A percentile compares a stretch with the other conserved stretches of the same genome.
Evolutionary conservation across 2,329 filamentous ascomycete genomes (phyloP).

Genomic region (Alternaria conjuncta): DNA sequence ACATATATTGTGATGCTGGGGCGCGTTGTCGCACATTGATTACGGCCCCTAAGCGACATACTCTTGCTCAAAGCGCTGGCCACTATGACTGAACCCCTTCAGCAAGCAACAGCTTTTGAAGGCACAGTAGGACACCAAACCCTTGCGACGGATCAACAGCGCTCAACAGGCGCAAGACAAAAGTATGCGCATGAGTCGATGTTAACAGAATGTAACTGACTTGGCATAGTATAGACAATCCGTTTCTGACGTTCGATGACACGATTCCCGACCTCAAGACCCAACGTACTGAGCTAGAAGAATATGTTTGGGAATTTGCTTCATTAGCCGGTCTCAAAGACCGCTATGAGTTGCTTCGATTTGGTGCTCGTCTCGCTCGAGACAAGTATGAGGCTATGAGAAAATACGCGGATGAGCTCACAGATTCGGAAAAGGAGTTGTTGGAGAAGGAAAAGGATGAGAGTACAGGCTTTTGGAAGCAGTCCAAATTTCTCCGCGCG

Average conservation of each 20-base stretch:
- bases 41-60: background rate
- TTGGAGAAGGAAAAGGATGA: conserved; percentile 18
- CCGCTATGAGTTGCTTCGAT: conserved; percentile 21
- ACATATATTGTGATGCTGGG: background rate
- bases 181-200: conserved; percentile 8
- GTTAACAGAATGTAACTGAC: background rate
- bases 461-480: conserved; percentile 27
- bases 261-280: conserved; percentile 8
- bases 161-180: conserved; percentile 15
- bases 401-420: conserved; percentile 24
- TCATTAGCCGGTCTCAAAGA: conserved; percentile 17
- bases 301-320: conserved; percentile 27
- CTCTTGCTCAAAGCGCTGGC: background rate
- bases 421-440: conserved; percentile 17
- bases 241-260: conserved; percentile 29
- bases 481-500: conserved; percentile 31
- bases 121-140: conserved; percentile 1
- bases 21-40: background rate
- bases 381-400: conserved; percentile 25
- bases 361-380: conserved; percentile 30
- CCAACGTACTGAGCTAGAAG: conserved; percentile 23
- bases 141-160: background rate
- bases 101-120: background rate
- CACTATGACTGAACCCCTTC: background rate
- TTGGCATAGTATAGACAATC: conserved; percentile 23